phyloP scores from a whole-genome alignment of 2,329 filamentous ascomycete species.

The Fusarium subtropicale region DNA sequence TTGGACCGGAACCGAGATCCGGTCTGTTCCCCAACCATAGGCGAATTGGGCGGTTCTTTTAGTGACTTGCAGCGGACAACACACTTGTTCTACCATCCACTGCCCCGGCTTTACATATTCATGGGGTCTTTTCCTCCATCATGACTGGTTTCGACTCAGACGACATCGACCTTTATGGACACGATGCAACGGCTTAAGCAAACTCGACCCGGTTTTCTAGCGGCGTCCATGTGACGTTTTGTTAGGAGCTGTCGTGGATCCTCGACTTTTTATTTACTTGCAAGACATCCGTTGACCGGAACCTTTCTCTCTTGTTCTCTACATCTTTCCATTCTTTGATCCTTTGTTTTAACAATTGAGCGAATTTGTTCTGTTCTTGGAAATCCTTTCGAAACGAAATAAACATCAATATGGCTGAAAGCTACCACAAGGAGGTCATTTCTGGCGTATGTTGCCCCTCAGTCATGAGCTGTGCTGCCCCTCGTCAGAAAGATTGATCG shows the following conservation, averaged over 20 bases:
- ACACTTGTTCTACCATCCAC: conserved; percentile 1
- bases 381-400: neutral
- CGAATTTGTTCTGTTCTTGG: conserved; percentile 11
- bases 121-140: conserved; percentile 6
- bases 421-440: conserved; percentile 47
- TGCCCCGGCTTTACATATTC: conserved; percentile 1
- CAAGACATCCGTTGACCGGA: conserved; percentile 12
- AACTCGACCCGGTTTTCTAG: conserved; percentile 31
- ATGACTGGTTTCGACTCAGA: conserved; percentile 17
- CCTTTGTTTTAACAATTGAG: conserved; percentile 4
- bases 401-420: conserved; percentile 44
- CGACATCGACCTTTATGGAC: conserved; percentile 9
- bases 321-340: conserved; percentile 3
- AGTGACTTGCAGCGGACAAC: conserved; percentile 11
- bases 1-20: conserved; percentile 37
- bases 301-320: conserved; percentile 5
- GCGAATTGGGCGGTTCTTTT: conserved; percentile 10
- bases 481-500: neutral
- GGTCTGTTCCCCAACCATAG: conserved; percentile 19
- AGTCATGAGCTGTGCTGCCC: conserved; percentile 26
- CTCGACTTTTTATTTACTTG: conserved; percentile 29
- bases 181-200: conserved; percentile 6
- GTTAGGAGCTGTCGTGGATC: conserved; percentile 31
- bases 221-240: conserved; percentile 43
- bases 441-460: conserved; percentile 42